A percentile compares a stretch with the other conserved stretches of the same genome.
phyloP scores from a whole-genome alignment of 192 early-diverging fungal species.

The Mortierella hygrophila region DNA sequence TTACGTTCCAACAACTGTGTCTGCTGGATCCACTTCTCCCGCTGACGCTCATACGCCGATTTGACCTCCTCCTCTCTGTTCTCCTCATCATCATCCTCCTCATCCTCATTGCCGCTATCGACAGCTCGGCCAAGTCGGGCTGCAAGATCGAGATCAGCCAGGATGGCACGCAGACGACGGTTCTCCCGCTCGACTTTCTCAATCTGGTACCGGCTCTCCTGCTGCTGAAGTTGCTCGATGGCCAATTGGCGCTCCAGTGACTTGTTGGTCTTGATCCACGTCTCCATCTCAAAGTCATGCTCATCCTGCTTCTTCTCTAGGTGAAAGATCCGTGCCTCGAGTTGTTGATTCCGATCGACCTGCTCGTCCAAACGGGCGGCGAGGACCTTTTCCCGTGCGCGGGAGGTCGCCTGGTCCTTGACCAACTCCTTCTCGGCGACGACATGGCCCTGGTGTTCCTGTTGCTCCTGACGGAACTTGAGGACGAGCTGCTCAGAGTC shows the following conservation, averaged over 20 bases:
- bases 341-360: background rate
- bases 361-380: conserved; percentile 13
- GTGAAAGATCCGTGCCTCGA: conserved; percentile 14
- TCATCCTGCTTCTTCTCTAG: background rate
- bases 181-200: conserved; percentile 30
- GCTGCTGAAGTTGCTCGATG: conserved; percentile 39
- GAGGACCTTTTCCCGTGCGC: conserved; percentile 19
- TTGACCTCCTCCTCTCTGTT: background rate
- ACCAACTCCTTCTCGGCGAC: background rate
- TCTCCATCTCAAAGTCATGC: conserved; percentile 15
- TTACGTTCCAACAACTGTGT: conserved; percentile 21
- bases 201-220: conserved; percentile 19
- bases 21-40: conserved; percentile 26
- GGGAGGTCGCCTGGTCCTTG: background rate
- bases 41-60: conserved; percentile 19
- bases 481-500: conserved; percentile 8
- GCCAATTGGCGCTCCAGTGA: conserved; percentile 45
- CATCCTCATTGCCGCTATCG: background rate
- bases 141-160: conserved; percentile 31
- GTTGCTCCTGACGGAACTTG: background rate
- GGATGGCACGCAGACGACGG: conserved; percentile 16
- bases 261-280: conserved; percentile 15
- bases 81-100: background rate
- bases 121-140: background rate
- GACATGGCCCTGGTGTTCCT: background rate